These are phyloP conservation scores for Cordyceps cicadae DNA, from an alignment of 2,329 filamentous ascomycete species.

Conservation along the genomic window DNA sequence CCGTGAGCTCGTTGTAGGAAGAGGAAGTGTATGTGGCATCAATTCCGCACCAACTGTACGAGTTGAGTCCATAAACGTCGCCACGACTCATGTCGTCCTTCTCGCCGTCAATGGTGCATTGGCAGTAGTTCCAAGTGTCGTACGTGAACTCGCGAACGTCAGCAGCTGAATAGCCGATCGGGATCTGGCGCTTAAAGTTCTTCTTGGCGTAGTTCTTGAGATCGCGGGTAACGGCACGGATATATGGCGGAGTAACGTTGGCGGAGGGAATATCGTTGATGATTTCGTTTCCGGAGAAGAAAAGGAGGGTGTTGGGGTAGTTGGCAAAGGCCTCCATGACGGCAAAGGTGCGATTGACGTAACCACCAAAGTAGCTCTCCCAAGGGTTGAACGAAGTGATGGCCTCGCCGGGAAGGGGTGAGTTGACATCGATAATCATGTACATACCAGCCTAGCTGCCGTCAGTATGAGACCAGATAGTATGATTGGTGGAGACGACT, in stretches of 20 bases:
- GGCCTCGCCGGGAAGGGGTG: slow-evolving; percentile 50
- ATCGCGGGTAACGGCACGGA: slow-evolving; percentile 67
- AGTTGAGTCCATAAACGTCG: slow-evolving; percentile 71
- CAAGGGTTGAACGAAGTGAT: slow-evolving; percentile 47
- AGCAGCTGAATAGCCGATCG: slow-evolving; percentile 73
- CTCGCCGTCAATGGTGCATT: slow-evolving; percentile 52
- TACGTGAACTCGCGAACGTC: slow-evolving; percentile 66
- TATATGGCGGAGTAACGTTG: slow-evolving; percentile 57
- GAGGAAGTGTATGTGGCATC: slow-evolving; percentile 54
- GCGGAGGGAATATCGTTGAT: slow-evolving; percentile 59
- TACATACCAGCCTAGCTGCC: slow-evolving; percentile 51
- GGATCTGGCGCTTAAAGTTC: slow-evolving; percentile 58
- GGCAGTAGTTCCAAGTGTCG: slow-evolving; percentile 69
- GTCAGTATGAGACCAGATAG: not conserved
- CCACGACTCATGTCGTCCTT: slow-evolving; percentile 53
- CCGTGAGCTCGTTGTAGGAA: slow-evolving; percentile 54
- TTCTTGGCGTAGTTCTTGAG: slow-evolving; percentile 74
- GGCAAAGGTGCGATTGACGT: slow-evolving; percentile 59
- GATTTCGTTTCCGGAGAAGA: slow-evolving; percentile 75
- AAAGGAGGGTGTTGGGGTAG: slow-evolving; percentile 60
- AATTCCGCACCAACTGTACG: slow-evolving; percentile 59
- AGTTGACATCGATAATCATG: slow-evolving; percentile 62
- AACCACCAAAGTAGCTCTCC: slow-evolving; percentile 50
- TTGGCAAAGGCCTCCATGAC: slow-evolving; percentile 59
- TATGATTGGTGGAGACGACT: slow-evolving; percentile 11